These are phyloP conservation scores for Lentinus tigrinus DNA, from an alignment of 768 basidiomycete genomes.

Conservation along the genomic window DNA sequence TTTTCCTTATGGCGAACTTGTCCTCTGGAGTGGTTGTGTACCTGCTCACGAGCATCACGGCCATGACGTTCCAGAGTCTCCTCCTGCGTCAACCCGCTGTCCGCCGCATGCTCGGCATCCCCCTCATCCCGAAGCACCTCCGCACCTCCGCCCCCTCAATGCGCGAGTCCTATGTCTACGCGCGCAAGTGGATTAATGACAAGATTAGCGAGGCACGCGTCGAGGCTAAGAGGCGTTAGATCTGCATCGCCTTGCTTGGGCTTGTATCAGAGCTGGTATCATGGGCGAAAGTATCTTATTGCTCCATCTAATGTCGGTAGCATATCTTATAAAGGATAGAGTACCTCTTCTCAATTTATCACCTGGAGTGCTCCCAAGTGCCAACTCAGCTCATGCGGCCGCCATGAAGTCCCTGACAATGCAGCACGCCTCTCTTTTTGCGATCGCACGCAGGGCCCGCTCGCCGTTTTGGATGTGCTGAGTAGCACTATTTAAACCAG, in stretches of 20 bases:
- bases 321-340: slow-evolving; percentile 5
- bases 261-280: background rate
- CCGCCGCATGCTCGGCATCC: slow-evolving; percentile 39
- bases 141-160: slow-evolving; percentile 27
- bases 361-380: too few relatives aligned
- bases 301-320: slow-evolving; percentile 7
- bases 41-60: slow-evolving; percentile 48
- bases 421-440: too few relatives aligned
- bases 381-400: too few relatives aligned
- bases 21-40: slow-evolving; percentile 63
- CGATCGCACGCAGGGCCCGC: too few relatives aligned
- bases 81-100: slow-evolving; percentile 43
- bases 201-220: slow-evolving; percentile 10
- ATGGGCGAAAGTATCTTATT: slow-evolving; percentile 11
- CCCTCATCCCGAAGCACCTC: slow-evolving; percentile 20
- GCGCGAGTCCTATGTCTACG: slow-evolving; percentile 21
- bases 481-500: too few relatives aligned
- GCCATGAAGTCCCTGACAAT: too few relatives aligned
- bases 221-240: background rate
- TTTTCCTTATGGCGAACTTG: slow-evolving; percentile 56
- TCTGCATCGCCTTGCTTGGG: background rate
- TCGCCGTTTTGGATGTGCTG: too few relatives aligned
- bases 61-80: slow-evolving; percentile 47
- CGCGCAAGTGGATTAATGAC: slow-evolving; percentile 19
- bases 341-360: slow-evolving; percentile 1